These are phyloP conservation scores for Cercospora beticola DNA, from an alignment of 2,329 filamentous ascomycete species.

Conservation along the genomic window DNA sequence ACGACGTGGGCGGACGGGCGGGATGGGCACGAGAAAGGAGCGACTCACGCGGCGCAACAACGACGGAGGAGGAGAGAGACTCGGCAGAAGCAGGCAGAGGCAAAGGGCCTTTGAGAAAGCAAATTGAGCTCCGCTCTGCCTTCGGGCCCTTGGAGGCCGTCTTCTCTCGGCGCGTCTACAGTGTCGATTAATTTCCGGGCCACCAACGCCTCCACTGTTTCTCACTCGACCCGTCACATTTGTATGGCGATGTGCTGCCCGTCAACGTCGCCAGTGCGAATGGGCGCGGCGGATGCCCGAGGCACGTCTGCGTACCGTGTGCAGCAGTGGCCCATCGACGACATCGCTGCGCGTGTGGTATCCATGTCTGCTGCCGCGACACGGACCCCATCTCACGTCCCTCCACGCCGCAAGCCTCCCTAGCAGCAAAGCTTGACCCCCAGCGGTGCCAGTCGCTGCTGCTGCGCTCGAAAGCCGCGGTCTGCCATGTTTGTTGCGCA, in stretches of 20 bases:
- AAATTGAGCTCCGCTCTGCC: constrained; percentile 14
- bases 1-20: neutral
- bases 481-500: neutral
- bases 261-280: neutral
- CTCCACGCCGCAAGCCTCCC: neutral
- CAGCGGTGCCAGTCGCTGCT: neutral
- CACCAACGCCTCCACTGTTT: constrained; percentile 8
- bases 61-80: neutral
- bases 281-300: neutral
- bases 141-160: constrained; percentile 13
- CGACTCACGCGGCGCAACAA: constrained; percentile 3
- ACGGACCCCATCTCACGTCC: neutral
- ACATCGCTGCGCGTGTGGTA: neutral
- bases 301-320: neutral
- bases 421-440: constrained; percentile 5
- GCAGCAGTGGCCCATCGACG: neutral
- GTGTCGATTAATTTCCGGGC: constrained; percentile 11
- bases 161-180: constrained; percentile 13
- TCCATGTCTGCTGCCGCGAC: neutral
- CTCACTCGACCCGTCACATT: neutral
- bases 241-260: neutral
- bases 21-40: constrained; percentile 11
- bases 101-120: constrained; percentile 10
- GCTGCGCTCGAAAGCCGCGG: neutral
- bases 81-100: constrained; percentile 11